phyloP scores from a whole-genome alignment of 257 asterid species.

The Capsicum pubescens region DNA sequence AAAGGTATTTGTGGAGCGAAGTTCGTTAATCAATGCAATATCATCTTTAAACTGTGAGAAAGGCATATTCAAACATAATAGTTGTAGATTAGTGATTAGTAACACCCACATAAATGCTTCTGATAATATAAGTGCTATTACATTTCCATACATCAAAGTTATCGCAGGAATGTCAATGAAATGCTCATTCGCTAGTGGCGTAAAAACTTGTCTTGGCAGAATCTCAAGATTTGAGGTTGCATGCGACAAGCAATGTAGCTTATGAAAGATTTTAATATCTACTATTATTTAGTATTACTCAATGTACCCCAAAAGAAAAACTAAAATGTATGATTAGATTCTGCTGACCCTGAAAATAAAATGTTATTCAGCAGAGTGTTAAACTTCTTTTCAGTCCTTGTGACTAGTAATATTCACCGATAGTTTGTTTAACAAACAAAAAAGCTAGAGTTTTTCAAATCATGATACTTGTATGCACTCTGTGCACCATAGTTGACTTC shows the following conservation, averaged over 20 bases:
- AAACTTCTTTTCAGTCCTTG: background rate
- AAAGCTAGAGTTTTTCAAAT: background rate
- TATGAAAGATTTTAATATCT: too few relatives aligned
- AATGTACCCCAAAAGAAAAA: too few relatives aligned
- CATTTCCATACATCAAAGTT: background rate
- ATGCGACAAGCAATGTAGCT: background rate
- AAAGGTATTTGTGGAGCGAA: constrained; percentile 1
- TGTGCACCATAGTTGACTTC: background rate
- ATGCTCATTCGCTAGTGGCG: background rate
- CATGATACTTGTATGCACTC: background rate
- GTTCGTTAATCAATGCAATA: background rate
- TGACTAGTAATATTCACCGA: background rate
- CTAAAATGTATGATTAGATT: background rate
- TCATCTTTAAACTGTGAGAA: background rate
- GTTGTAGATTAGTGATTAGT: background rate
- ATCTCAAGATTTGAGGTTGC: background rate
- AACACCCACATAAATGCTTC: background rate
- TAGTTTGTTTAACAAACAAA: background rate
- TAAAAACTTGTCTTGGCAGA: background rate
- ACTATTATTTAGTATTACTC: too few relatives aligned
- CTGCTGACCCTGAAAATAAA: background rate
- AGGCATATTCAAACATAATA: background rate
- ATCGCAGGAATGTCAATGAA: background rate
- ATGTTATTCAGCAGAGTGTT: background rate
- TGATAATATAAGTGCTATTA: background rate